These are phyloP conservation scores for Podospora didyma DNA, from an alignment of 495 filamentous ascomycete genomes.

Conservation along the genomic window DNA sequence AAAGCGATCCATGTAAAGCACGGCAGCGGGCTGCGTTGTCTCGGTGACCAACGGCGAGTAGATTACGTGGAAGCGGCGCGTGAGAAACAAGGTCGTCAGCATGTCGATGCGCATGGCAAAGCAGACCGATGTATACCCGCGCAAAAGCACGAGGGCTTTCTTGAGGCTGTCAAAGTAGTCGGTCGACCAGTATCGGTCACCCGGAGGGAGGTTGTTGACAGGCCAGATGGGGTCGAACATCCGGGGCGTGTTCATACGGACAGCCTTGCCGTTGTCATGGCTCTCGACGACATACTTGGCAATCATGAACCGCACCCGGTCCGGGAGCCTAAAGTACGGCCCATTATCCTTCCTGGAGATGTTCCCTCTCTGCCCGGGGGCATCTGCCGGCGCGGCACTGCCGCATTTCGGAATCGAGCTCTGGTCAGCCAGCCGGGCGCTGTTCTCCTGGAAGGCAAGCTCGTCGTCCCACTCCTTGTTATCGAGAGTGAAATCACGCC, in stretches of 20 bases:
- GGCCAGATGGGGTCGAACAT: constrained; percentile 20
- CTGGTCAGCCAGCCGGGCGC: constrained; percentile 6
- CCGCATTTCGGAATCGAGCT: neutral
- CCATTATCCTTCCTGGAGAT: constrained; percentile 7
- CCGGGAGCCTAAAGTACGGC: constrained; percentile 17
- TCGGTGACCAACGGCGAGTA: constrained; percentile 19
- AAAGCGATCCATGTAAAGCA: constrained; percentile 16
- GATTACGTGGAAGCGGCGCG: constrained; percentile 26
- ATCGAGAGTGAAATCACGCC: constrained; percentile 1
- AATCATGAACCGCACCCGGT: constrained; percentile 18
- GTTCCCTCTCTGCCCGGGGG: neutral
- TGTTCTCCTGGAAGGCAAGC: constrained; percentile 12
- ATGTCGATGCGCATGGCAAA: constrained; percentile 22
- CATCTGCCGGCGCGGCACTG: neutral
- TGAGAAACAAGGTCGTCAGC: constrained; percentile 20
- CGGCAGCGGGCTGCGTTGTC: constrained; percentile 12
- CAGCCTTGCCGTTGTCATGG: constrained; percentile 16
- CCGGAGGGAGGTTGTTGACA: neutral
- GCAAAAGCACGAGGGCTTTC: constrained; percentile 9
- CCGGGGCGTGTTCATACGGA: constrained; percentile 20
- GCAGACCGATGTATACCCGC: constrained; percentile 17
- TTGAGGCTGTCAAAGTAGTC: constrained; percentile 24
- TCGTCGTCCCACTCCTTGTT: constrained; percentile 5
- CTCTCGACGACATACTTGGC: constrained; percentile 11
- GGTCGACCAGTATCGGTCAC: constrained; percentile 13